Conservation (phyloP, 495 filamentous ascomycete genomes). For the Aspergillus coremiiformis region DNA sequence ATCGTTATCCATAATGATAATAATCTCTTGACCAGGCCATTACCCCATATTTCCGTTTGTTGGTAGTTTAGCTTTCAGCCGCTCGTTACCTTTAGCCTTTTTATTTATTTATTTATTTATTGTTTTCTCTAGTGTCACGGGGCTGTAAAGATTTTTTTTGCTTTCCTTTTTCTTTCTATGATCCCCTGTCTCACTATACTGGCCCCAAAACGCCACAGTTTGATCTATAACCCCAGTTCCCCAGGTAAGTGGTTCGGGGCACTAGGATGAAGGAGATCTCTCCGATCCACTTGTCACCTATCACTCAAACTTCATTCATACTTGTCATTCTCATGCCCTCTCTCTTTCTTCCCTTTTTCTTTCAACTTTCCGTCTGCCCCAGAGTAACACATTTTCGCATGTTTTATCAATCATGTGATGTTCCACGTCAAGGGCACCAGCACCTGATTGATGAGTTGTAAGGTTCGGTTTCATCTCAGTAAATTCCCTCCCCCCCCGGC, state of each 20-base stretch:
- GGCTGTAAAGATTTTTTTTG: conserved; percentile 3
- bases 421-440: conserved; percentile 15
- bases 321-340: neutral
- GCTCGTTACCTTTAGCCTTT: neutral
- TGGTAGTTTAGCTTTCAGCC: conserved; percentile 8
- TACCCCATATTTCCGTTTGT: neutral
- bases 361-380: conserved; percentile 8
- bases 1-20: neutral
- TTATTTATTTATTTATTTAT: conserved; percentile 2
- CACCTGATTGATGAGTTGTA: conserved; percentile 12
- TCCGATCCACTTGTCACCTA: conserved; percentile 11
- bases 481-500: too few relatives aligned
- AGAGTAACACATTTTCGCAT: conserved; percentile 12
- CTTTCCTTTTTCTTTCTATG: neutral
- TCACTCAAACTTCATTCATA: neutral
- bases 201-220: conserved; percentile 13
- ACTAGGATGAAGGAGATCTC: conserved; percentile 11
- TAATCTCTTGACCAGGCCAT: neutral
- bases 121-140: conserved; percentile 13
- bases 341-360: neutral
- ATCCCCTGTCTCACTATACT: conserved; percentile 1
- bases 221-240: conserved; percentile 6
- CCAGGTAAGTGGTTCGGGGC: conserved; percentile 18
- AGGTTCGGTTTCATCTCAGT: neutral
- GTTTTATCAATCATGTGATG: conserved; percentile 19